Percentiles rank a stretch among this genome's conserved stretches.
phyloP scores from a whole-genome alignment of 805 yeast species.

The Candida pseudoglaebosa region DNA sequence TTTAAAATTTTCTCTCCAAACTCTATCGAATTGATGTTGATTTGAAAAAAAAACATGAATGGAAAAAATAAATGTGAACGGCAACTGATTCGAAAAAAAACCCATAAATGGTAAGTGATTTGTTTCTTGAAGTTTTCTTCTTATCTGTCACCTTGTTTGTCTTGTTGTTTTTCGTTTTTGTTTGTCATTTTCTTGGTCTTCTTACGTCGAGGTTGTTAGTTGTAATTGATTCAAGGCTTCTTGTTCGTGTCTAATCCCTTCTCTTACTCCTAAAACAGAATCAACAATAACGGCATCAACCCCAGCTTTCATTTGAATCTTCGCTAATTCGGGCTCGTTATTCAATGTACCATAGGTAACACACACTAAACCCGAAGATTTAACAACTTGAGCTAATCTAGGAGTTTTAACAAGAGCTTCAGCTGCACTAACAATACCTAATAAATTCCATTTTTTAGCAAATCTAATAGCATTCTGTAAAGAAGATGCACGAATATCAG shows the following conservation, averaged over 20 bases:
- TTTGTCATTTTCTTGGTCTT: constrained; percentile 1
- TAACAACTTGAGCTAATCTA: constrained; percentile 84
- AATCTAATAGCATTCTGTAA: constrained; percentile 89
- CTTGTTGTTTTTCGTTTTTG: neutral
- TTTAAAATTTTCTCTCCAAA: too few species aligned
- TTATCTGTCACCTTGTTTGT: neutral
- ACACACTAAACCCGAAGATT: constrained; percentile 86
- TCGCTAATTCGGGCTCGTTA: constrained; percentile 79
- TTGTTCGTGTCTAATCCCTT: constrained; percentile 53
- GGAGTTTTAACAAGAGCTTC: constrained; percentile 86
- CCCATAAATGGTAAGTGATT: too few species aligned
- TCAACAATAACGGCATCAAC: constrained; percentile 99
- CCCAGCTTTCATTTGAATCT: constrained; percentile 85
- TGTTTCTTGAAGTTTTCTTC: too few species aligned
- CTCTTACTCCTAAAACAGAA: constrained; percentile 87
- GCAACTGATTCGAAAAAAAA: too few species aligned
- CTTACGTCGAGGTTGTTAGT: neutral
- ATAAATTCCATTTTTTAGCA: constrained; percentile 83
- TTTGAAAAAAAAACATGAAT: too few species aligned
- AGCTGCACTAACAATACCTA: constrained; percentile 90
- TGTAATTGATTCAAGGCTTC: constrained; percentile 18
- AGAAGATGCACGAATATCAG: constrained; percentile 83
- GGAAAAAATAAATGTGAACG: too few species aligned
- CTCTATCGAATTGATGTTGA: too few species aligned
- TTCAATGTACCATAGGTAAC: constrained; percentile 86